These are phyloP conservation scores for Colletotrichum theobromicola DNA, from an alignment of 2,329 filamentous ascomycete genomes.

Conservation along the genomic window DNA sequence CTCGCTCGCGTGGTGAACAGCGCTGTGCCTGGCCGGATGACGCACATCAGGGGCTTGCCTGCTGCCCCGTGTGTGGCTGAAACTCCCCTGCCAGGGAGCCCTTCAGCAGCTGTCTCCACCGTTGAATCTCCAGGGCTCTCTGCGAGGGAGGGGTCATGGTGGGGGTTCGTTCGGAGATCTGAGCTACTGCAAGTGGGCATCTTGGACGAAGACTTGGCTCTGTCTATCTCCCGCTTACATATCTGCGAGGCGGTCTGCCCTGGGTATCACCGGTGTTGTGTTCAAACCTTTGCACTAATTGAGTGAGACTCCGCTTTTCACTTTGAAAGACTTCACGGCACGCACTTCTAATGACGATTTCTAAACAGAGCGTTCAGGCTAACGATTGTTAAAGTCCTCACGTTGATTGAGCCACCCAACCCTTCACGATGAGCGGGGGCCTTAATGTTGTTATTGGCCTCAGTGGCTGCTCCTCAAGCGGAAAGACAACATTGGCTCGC, in stretches of 20 bases:
- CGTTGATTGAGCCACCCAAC: neutral
- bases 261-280: too few species aligned
- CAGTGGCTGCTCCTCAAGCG: conserved; percentile 89
- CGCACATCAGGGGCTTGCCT: conserved; percentile 19
- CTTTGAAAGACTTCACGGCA: too few species aligned
- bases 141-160: conserved; percentile 8
- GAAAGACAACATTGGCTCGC: conserved; percentile 92
- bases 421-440: conserved; percentile 34
- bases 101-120: conserved; percentile 11
- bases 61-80: conserved; percentile 6
- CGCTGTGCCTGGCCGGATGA: conserved; percentile 13
- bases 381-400: neutral
- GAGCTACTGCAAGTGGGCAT: conserved; percentile 2
- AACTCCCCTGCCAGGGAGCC: neutral
- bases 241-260: neutral
- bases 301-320: too few species aligned
- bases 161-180: conserved; percentile 4
- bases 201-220: conserved; percentile 7
- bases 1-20: too few species aligned
- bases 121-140: neutral
- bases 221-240: conserved; percentile 12
- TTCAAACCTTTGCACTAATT: too few species aligned
- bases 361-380: neutral
- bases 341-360: too few species aligned
- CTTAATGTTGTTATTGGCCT: conserved; percentile 75